A percentile compares a stretch with the other conserved stretches of the same genome.
phyloP scores from a whole-genome alignment of 208 protist genomes.

The Herpetomonas tarakana region DNA sequence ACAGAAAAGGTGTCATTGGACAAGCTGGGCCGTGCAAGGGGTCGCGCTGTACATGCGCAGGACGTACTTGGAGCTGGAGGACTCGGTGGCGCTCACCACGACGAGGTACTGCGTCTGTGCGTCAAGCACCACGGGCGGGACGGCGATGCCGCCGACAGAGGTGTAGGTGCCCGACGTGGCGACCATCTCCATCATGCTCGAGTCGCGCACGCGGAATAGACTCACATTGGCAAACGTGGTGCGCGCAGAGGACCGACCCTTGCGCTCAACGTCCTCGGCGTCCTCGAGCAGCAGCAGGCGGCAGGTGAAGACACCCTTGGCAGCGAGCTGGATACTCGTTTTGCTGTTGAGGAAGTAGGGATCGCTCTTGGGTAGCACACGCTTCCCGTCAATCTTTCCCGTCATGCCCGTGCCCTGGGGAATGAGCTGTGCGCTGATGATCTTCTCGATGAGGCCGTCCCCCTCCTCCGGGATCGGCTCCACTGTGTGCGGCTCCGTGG shows the following conservation, averaged over 20 bases:
- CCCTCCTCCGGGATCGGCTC: slow-evolving; percentile 40
- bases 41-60: slow-evolving; percentile 60
- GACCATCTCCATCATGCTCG: slow-evolving; percentile 52
- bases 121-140: slow-evolving; percentile 43
- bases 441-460: slow-evolving; percentile 33
- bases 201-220: slow-evolving; percentile 47
- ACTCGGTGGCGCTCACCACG: slow-evolving; percentile 45
- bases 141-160: slow-evolving; percentile 23
- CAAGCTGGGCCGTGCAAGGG: slow-evolving; percentile 24
- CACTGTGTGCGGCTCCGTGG: slow-evolving; percentile 30
- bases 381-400: not conserved
- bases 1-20: no score
- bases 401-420: slow-evolving; percentile 1
- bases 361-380: slow-evolving; percentile 21
- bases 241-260: slow-evolving; percentile 12
- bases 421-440: slow-evolving; percentile 34
- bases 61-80: slow-evolving; percentile 51
- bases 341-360: slow-evolving; percentile 63
- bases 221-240: slow-evolving; percentile 38
- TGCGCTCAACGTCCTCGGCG: slow-evolving; percentile 30
- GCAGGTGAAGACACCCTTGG: slow-evolving; percentile 29
- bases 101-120: slow-evolving; percentile 46
- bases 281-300: slow-evolving; percentile 55
- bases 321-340: slow-evolving; percentile 27
- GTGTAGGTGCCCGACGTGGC: slow-evolving; percentile 47